Conservation (phyloP, 345 rosid genomes). For the Moricandia moricandioides region DNA sequence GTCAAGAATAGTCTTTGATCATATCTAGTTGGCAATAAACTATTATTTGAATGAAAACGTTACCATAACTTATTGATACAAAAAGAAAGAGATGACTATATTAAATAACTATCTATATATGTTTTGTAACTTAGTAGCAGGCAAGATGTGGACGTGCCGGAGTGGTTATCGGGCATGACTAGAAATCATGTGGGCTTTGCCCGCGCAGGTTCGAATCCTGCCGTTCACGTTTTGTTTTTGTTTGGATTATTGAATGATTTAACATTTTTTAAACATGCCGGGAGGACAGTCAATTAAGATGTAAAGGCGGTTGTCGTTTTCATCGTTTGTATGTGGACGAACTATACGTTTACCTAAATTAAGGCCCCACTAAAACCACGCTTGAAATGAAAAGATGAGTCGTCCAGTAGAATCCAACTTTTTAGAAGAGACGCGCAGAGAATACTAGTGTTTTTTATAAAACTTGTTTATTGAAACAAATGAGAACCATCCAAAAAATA, state of each 20-base stretch:
- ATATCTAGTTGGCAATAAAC: neutral
- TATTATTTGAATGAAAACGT: neutral
- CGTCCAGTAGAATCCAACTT: neutral
- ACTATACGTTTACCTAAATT: neutral
- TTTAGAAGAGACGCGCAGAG: neutral
- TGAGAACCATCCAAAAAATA: neutral
- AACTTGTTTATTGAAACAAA: neutral
- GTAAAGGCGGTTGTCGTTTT: neutral
- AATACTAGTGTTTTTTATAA: neutral
- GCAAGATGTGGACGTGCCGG: slow-evolving; percentile 38
- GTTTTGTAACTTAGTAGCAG: neutral
- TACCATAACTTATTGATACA: neutral
- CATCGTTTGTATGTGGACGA: neutral
- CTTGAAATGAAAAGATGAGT: neutral
- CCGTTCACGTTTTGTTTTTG: slow-evolving; percentile 22
- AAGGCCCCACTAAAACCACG: neutral
- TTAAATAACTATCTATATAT: rapidly evolving
- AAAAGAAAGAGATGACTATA: neutral
- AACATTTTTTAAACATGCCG: neutral
- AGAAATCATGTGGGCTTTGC: slow-evolving; percentile 97
- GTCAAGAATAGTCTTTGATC: neutral
- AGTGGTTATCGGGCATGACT: slow-evolving; percentile 84
- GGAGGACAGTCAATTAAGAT: neutral
- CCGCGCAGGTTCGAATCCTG: slow-evolving; percentile 96
- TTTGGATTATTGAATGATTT: neutral